Evolutionary conservation across 805 yeast genomes (phyloP), one percentile per base, ranked within the genome.

Genomic region (Metschnikowia shivogae): DNA sequence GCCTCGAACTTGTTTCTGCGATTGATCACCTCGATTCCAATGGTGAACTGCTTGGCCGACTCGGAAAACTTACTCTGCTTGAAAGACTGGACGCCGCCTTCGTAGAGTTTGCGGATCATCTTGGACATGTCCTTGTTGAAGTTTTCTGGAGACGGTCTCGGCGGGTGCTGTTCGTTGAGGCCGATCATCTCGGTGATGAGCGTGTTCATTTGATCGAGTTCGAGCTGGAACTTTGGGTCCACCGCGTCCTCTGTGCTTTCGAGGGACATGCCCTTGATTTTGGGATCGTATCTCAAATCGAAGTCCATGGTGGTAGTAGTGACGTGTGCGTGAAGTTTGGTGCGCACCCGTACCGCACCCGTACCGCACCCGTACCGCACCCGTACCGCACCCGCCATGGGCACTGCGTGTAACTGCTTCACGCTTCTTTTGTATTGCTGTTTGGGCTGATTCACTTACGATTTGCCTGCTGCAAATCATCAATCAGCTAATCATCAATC

Each of bases 1-100:
- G 84, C 71, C 58, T 86, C 93, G 67, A 83, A 84, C 59, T 83
- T 82, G 34, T 83, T 77, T 63, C 93, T 74, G 54, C 84, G 81
- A 38, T 72, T 62, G 12, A 84, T 78, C 75, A 84, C 76, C 44
- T 84, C 88, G 30, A 86, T 69, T 3, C 87, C 92, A 34, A 84
- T 67, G 6, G 78, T 60, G 53, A 83, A 77, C 54, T 81, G 84
- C 56, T 81, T 82, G 33, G 76, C 74, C 1, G 89, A 82, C 10
- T 82, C 89, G 3, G 65, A 66, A 49, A 73, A 73, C 56, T 81
- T 78, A 24, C 72, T 73, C 22, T 70, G 68, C 54, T 79, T 77
- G 65, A 85, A 75, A 5, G 81, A 65, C 35, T 67, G 73, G 4
- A 81, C 74, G 2, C 88, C 89, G 13, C 81, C 70, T 43, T 79